Evolutionary conservation across 179 eudicot species (phyloP).

Genomic region (Sideroxylon spinosum): DNA sequence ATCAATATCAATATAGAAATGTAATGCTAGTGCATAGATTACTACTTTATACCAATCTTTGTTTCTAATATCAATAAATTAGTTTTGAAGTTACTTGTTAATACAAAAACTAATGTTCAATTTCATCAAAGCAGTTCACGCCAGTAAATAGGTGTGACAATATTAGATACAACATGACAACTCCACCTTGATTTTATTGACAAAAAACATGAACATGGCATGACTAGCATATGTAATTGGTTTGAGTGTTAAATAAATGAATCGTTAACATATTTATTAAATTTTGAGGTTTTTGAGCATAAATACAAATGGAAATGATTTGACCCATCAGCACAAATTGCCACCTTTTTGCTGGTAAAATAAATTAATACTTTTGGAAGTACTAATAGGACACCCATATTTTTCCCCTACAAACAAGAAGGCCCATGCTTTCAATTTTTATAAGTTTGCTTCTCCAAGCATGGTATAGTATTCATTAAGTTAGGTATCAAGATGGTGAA

Average conservation of each 20-base stretch:
- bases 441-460: slow-evolving; percentile 31
- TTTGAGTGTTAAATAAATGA: too few species aligned
- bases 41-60: slow-evolving; percentile 20
- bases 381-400: neutral
- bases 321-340: too few species aligned
- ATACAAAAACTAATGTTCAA: neutral
- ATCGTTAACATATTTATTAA: too few species aligned
- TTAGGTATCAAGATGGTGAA: slow-evolving; percentile 31
- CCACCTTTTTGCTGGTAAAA: too few species aligned
- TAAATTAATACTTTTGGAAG: neutral
- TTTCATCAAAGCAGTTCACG: too few species aligned
- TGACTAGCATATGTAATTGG: too few species aligned
- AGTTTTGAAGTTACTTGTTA: neutral
- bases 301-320: too few species aligned
- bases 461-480: slow-evolving; percentile 42
- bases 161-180: too few species aligned
- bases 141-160: too few species aligned
- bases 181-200: too few species aligned
- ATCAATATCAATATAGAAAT: neutral
- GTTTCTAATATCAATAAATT: neutral
- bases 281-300: too few species aligned
- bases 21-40: neutral
- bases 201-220: too few species aligned
- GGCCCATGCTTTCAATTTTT: slow-evolving; percentile 34
- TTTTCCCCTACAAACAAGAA: slow-evolving; percentile 30